Percentiles rank a stretch among this genome's conserved stretches.
Evolutionary conservation across 495 filamentous ascomycete species (phyloP).

Genomic region (Penicillium crystallinum): DNA sequence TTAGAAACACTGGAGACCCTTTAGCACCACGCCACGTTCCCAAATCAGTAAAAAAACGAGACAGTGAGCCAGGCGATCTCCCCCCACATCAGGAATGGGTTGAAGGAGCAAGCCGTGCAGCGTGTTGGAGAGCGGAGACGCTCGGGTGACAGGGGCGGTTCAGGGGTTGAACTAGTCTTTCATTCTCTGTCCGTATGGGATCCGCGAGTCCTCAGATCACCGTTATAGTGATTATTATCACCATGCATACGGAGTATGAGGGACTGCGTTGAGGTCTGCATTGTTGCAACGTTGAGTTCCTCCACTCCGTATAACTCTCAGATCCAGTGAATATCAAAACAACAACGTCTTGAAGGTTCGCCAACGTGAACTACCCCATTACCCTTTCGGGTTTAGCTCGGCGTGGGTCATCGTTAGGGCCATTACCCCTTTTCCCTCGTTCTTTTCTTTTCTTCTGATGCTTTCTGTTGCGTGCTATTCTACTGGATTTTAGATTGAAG

Average conservation of each 20-base stretch:
- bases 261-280: too few species aligned
- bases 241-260: too few species aligned
- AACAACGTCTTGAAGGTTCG: not conserved
- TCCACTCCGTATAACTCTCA: not conserved
- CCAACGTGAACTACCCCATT: not conserved
- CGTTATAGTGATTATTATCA: not conserved
- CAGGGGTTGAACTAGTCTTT: slow-evolving; percentile 21
- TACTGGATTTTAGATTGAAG: not conserved
- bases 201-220: not conserved
- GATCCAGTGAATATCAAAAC: not conserved
- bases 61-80: slow-evolving; percentile 16
- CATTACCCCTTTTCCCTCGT: slow-evolving; percentile 2
- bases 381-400: not conserved
- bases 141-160: slow-evolving; percentile 22
- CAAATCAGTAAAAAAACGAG: not conserved
- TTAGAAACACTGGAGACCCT: not conserved
- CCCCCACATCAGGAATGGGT: slow-evolving; percentile 23
- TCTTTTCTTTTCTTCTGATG: not conserved
- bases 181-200: not conserved
- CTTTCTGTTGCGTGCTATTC: not conserved
- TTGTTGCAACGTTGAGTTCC: too few species aligned
- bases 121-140: slow-evolving; percentile 21
- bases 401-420: not conserved
- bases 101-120: slow-evolving; percentile 14
- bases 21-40: not conserved